A percentile compares a stretch with the other conserved stretches of the same genome.
These are phyloP conservation scores for Aspergillus puulaauensis DNA, from an alignment of 2,329 filamentous ascomycete genomes.

Conservation along the genomic window DNA sequence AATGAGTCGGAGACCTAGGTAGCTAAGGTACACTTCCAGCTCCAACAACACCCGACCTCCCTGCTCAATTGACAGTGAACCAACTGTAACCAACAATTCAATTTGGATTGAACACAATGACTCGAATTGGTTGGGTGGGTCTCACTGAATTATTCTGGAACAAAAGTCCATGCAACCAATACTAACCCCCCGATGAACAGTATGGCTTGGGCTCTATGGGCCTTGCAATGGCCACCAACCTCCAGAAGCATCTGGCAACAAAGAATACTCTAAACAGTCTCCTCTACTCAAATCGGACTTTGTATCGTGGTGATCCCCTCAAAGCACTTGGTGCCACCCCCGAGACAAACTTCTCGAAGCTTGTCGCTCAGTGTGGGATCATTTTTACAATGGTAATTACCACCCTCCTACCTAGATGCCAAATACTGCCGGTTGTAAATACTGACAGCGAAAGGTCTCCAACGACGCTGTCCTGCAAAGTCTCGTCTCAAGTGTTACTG, in stretches of 20 bases:
- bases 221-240: slow-evolving; percentile 45
- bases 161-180: neutral
- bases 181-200: slow-evolving; percentile 16
- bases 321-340: slow-evolving; percentile 36
- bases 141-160: neutral
- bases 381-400: slow-evolving; percentile 40
- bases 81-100: neutral
- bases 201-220: slow-evolving; percentile 49
- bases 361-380: slow-evolving; percentile 38
- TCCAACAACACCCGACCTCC: neutral
- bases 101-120: slow-evolving; percentile 21
- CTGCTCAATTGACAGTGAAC: neutral
- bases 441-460: slow-evolving; percentile 32
- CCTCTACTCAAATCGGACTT: slow-evolving; percentile 43
- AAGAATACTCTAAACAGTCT: slow-evolving; percentile 31
- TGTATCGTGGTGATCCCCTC: slow-evolving; percentile 38
- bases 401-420: neutral
- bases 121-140: slow-evolving; percentile 38
- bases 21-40: neutral
- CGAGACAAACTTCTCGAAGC: slow-evolving; percentile 32
- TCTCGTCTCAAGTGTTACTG: slow-evolving; percentile 27
- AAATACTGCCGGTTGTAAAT: neutral
- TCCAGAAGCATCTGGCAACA: slow-evolving; percentile 40
- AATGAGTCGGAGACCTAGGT: neutral
- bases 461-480: slow-evolving; percentile 41